These are phyloP conservation scores for Amylocystis lapponica DNA, from an alignment of 768 basidiomycete species.

Conservation along the genomic window DNA sequence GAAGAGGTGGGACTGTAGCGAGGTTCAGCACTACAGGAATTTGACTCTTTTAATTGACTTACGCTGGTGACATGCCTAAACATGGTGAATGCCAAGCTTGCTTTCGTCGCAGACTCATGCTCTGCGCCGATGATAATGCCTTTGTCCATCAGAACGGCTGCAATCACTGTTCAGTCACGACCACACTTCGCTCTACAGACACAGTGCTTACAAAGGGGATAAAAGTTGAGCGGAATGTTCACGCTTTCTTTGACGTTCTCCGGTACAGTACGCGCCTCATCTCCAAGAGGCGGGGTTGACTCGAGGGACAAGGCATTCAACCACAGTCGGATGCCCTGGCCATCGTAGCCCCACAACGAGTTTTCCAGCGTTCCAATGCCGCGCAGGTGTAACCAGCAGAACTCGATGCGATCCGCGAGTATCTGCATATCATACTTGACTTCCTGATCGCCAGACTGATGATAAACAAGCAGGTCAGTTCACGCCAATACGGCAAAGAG, in stretches of 20 bases:
- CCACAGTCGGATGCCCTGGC: slow-evolving; percentile 86
- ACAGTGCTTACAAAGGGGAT: slow-evolving; percentile 73
- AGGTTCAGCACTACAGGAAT: neutral
- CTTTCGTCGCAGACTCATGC: slow-evolving; percentile 72
- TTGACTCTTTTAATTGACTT: slow-evolving; percentile 24
- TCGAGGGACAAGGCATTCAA: slow-evolving; percentile 93
- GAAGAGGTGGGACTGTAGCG: slow-evolving; percentile 80
- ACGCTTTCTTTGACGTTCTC: slow-evolving; percentile 84
- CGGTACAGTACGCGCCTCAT: slow-evolving; percentile 29
- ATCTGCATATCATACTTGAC: slow-evolving; percentile 98
- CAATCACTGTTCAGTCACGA: slow-evolving; percentile 6
- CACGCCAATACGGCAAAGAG: neutral
- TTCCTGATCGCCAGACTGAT: slow-evolving; percentile 80
- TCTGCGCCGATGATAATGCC: slow-evolving; percentile 97
- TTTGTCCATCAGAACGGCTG: slow-evolving; percentile 98
- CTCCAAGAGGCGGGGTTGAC: slow-evolving; percentile 34
- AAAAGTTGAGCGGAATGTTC: slow-evolving; percentile 88
- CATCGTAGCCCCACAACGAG: slow-evolving; percentile 97
- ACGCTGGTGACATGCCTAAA: slow-evolving; percentile 91
- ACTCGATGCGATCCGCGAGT: slow-evolving; percentile 93
- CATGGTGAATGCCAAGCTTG: slow-evolving; percentile 80
- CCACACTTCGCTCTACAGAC: neutral
- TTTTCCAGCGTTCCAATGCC: slow-evolving; percentile 94
- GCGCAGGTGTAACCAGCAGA: slow-evolving; percentile 96
- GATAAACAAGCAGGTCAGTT: neutral